These are phyloP conservation scores for Exophiala sp. DNA, from an alignment of 2,329 filamentous ascomycete species.

Conservation along the genomic window DNA sequence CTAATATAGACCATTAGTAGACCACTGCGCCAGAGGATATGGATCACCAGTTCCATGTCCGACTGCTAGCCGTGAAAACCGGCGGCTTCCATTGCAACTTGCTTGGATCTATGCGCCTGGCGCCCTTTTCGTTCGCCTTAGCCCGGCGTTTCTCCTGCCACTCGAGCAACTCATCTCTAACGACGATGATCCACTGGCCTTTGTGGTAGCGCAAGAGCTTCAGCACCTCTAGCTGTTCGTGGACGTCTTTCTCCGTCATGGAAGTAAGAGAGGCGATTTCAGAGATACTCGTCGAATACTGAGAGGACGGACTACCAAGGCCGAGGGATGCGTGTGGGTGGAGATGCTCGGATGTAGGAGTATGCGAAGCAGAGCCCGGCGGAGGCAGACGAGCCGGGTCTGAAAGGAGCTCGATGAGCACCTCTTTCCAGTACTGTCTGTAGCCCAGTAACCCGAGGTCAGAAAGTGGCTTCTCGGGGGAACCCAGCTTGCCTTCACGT, in stretches of 20 bases:
- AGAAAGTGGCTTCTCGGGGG: constrained; percentile 91
- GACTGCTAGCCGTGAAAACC: constrained; percentile 79
- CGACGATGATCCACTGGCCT: constrained; percentile 91
- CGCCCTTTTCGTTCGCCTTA: constrained; percentile 72
- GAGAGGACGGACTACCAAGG: constrained; percentile 16
- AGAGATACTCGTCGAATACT: constrained; percentile 66
- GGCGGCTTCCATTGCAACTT: constrained; percentile 92
- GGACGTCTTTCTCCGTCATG: constrained; percentile 96
- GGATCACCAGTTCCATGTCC: constrained; percentile 87
- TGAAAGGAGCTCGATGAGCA: constrained; percentile 79
- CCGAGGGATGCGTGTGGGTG: constrained; percentile 23
- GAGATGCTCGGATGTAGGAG: constrained; percentile 25
- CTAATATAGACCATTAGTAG: constrained; percentile 8
- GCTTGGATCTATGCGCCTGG: constrained; percentile 65
- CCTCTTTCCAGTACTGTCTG: constrained; percentile 95
- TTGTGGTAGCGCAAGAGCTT: constrained; percentile 96
- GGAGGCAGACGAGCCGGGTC: constrained; percentile 54
- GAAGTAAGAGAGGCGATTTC: constrained; percentile 70
- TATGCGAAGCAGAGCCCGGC: constrained; percentile 22
- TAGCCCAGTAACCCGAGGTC: constrained; percentile 91
- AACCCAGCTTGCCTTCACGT: constrained; percentile 89
- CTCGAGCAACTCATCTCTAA: constrained; percentile 74
- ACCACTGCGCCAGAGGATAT: not conserved
- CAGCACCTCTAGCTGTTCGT: constrained; percentile 87
- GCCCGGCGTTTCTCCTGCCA: constrained; percentile 65